Evolutionary conservation across 1,284 basidiomycete genomes (phyloP), one percentile per base, ranked within the genome.

Genomic region (Meripilus lineatus): DNA sequence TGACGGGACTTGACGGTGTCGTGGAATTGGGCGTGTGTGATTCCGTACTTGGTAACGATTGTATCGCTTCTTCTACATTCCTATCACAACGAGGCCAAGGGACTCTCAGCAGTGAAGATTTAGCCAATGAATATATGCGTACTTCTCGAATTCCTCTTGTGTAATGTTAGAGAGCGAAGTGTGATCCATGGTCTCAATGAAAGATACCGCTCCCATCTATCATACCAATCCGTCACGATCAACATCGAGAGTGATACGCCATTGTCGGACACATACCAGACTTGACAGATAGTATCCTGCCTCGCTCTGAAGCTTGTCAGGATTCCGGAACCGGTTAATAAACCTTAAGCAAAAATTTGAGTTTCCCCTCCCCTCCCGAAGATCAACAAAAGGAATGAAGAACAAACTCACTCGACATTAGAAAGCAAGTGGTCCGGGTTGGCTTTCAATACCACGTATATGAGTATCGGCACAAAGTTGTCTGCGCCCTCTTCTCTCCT

Each of bases 151-250:
- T 54, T 97, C 91, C 40, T 88, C 85, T 62, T 94, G 89, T 0
- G 89, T 84, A 50, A 98, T 95, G 57, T 90, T 86, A 11, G 92
- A 95, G 33, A 99, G 69, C 5, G 89, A 89, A 0, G 91, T 87
- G 51, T 94, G 89, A 63, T 98, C 96, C 89, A 99, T 93, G 0
- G 90, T 90, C 67, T 97, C 93, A 51, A 97, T 93, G 63, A 97
- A 97, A 1, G 91, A 87, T 23, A 97, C 90, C 3, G 93, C 90
- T 25, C 89, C 91, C 76, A 82, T 88, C 87, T 91, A 49, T 17
- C 21, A n/a, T 10, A 13, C 14, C 34, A 46, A 39, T 11, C 26
- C 14, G 44, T 36, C 25, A 38, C 4, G 35, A 21, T 18, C 8
- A 32, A 34, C 17, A n/a, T 7, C 0, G 32, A 26, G 32, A 5